Evolutionary conservation across 2,329 filamentous ascomycete genomes (phyloP).

Genomic region (Calonectria pseudoreteaudii): DNA sequence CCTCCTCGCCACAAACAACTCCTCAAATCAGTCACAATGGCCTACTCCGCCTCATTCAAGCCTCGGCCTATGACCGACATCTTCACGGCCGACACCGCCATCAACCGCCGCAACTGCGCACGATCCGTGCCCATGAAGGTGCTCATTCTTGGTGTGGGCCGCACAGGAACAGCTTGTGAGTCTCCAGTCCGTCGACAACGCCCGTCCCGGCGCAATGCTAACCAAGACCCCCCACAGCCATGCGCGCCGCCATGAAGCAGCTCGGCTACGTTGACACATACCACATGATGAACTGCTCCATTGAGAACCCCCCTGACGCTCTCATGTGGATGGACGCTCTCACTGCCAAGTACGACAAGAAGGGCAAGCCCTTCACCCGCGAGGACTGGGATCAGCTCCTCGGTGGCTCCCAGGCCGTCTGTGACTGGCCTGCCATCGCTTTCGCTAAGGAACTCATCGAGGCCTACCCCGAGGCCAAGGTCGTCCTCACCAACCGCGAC

Average conservation of each 20-base stretch:
- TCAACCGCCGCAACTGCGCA: conserved; percentile 73
- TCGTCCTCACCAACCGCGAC: conserved; percentile 75
- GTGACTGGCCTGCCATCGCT: conserved; percentile 75
- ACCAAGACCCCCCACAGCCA: conserved; percentile 55
- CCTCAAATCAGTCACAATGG: conserved; percentile 36
- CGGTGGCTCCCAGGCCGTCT: conserved; percentile 74
- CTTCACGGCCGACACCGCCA: conserved; percentile 75
- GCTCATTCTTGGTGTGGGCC: conserved; percentile 75
- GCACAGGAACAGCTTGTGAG: conserved; percentile 78
- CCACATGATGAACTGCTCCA: conserved; percentile 78
- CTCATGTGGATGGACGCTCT: conserved; percentile 79
- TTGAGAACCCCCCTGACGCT: conserved; percentile 70
- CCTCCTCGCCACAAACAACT: not conserved
- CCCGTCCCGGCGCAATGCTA: not conserved
- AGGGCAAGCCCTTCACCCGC: conserved; percentile 64
- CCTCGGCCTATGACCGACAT: conserved; percentile 64
- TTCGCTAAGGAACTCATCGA: conserved; percentile 78
- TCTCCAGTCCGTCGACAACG: conserved; percentile 21
- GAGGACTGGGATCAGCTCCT: conserved; percentile 78
- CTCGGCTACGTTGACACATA: conserved; percentile 77
- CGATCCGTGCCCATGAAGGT: conserved; percentile 79
- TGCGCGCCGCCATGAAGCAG: conserved; percentile 73
- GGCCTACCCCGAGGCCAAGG: conserved; percentile 79
- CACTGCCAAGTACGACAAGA: conserved; percentile 58
- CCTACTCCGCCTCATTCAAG: conserved; percentile 45